Evolutionary conservation across 768 basidiomycete genomes (phyloP).

Genomic region (Serendipita indica): DNA sequence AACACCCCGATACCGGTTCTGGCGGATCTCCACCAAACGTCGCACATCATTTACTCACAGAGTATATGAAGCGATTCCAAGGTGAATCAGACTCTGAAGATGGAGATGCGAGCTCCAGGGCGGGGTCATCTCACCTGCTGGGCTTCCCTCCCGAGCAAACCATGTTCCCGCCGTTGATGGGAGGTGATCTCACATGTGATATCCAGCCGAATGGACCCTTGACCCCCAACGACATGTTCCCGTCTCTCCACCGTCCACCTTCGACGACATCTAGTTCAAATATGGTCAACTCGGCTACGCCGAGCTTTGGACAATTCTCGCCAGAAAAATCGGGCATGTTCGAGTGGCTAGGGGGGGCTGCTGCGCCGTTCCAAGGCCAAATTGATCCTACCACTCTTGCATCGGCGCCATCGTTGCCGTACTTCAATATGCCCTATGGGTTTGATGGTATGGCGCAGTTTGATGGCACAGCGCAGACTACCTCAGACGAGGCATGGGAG

Average conservation of each 20-base stretch:
- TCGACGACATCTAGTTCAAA: too few relatives aligned
- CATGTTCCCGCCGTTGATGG: background rate
- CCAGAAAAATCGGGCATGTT: too few relatives aligned
- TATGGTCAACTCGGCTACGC: too few relatives aligned
- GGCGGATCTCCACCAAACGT: background rate
- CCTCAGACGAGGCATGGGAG: background rate
- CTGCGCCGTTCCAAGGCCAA: background rate
- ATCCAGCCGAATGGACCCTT: too few relatives aligned
- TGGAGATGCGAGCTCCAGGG: background rate
- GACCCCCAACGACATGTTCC: too few relatives aligned
- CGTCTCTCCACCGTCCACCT: too few relatives aligned
- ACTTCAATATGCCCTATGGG: background rate
- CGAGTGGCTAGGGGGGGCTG: background rate
- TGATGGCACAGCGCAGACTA: background rate
- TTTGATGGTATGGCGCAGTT: background rate
- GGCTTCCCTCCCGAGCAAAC: background rate
- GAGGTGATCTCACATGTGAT: too few relatives aligned
- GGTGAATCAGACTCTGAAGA: background rate
- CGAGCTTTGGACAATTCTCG: too few relatives aligned
- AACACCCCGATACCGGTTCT: background rate
- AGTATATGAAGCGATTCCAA: background rate
- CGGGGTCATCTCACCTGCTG: too few relatives aligned
- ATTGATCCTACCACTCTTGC: background rate
- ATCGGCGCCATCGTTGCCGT: background rate
- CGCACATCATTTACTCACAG: background rate